Base-by-base conservation (phyloP, 257 asterid genomes). In the Echites panduratus region DNA sequence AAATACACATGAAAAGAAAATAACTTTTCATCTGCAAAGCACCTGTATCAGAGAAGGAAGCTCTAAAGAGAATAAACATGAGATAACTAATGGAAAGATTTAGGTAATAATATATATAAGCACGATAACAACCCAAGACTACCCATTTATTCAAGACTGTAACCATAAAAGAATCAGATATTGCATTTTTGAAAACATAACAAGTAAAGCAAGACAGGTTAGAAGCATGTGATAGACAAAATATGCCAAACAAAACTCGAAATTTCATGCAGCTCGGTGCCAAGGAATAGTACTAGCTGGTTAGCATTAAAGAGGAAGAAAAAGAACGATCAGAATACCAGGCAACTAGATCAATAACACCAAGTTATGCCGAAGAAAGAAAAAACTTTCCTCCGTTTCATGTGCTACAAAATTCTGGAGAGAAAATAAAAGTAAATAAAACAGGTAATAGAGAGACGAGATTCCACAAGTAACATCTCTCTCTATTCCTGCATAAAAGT, bases 91-190 rank as follows among this genome's bases (percentile, higher is more conserved):
- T 29, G 5, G 8, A 17, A 49, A 32, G 11, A 63, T 16, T 38
- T 5, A 11, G 20, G 29, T 7, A 13, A 13, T 29, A 2, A 35
- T 19, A 54, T 26, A 32, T n/a, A n/a, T n/a, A 32, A 1, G 43
- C n/a, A 57, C 40, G n/a, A 16, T 27, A n/a, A 2, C 24, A 24
- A 24, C 29, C 17, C 43, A 19, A 52, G 12, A 49, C 43, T 16
- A 17, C 9, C 5, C 56, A 54, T 22, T 29, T 56, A 22, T 70
- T 70, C 7, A 16, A 24, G n/a, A 14, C 7, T 43, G 10, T 10
- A 27, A 72, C 22, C 62, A 72, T 8, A 72, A 29, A 26, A 72
- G n/a, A 72, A 45, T 17, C 48, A 45, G 24, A 9, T 40, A 63
- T 20, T 11, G 61, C 41, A 19, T 58, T 19, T 58, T 35, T 13